Conservation (phyloP, 2,329 filamentous ascomycete genomes). For the Huntiella abstrusa region DNA sequence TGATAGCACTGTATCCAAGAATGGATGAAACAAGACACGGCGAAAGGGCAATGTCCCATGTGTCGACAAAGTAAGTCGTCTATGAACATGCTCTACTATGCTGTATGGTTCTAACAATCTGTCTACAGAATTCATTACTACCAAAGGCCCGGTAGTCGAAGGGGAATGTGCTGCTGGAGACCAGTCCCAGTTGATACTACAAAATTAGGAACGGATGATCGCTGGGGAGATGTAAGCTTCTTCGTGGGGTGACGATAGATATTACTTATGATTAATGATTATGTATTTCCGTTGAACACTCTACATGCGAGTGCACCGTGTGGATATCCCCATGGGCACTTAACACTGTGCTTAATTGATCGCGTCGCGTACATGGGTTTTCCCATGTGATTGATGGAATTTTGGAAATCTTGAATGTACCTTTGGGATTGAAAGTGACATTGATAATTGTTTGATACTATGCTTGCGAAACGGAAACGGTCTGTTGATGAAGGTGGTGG, state of each 20-base stretch:
- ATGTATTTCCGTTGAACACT: not conserved
- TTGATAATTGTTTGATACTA: not conserved
- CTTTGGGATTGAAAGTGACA: not conserved
- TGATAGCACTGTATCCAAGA: conserved; percentile 77
- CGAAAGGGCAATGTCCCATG: conserved; percentile 92
- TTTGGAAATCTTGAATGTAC: not conserved
- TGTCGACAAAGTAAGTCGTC: conserved; percentile 63
- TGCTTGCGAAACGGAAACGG: conserved; percentile 45
- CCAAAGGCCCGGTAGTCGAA: not conserved
- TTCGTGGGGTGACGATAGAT: too few relatives aligned
- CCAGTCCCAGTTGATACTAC: not conserved
- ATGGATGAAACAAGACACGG: conserved; percentile 90
- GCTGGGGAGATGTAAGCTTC: too few relatives aligned
- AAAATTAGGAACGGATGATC: too few relatives aligned
- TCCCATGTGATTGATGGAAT: too few relatives aligned
- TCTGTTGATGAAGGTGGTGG: conserved; percentile 30
- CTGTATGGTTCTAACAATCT: not conserved
- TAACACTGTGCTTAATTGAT: conserved; percentile 7
- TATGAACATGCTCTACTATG: not conserved
- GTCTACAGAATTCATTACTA: conserved; percentile 5
- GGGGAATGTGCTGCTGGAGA: not conserved
- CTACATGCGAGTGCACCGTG: not conserved
- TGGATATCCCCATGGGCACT: not conserved
- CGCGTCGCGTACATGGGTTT: too few relatives aligned
- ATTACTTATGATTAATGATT: too few relatives aligned